Percentiles rank a stretch among this genome's conserved stretches.
phyloP scores from a whole-genome alignment of 2,329 filamentous ascomycete species.

The Fusarium sp. region DNA sequence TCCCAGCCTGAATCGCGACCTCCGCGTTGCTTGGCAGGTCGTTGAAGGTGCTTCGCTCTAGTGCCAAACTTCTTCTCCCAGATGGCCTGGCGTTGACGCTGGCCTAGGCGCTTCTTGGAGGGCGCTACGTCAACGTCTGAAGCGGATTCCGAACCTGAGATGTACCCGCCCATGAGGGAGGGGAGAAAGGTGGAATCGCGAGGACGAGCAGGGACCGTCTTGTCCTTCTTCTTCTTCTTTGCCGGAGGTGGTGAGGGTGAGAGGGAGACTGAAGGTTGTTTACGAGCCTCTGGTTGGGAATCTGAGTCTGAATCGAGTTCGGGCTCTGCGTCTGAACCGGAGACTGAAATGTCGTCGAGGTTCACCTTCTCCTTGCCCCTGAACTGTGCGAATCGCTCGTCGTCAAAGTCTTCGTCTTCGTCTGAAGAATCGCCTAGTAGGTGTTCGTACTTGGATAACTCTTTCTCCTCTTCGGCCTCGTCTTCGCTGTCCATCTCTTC shows the following conservation, averaged over 20 bases:
- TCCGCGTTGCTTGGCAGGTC: constrained; percentile 49
- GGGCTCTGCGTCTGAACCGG: constrained; percentile 50
- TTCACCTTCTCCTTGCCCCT: constrained; percentile 52
- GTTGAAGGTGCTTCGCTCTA: constrained; percentile 74
- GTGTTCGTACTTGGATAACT: constrained; percentile 57
- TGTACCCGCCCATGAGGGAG: constrained; percentile 82
- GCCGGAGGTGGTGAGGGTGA: constrained; percentile 51
- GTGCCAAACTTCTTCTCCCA: constrained; percentile 84
- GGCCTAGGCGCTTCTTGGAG: constrained; percentile 80
- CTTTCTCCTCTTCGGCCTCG: constrained; percentile 50
- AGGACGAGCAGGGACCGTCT: constrained; percentile 25
- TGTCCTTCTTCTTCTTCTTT: constrained; percentile 51
- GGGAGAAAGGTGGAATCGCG: constrained; percentile 75
- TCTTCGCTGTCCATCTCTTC: constrained; percentile 43
- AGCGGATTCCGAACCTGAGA: constrained; percentile 78
- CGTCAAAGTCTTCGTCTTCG: constrained; percentile 54
- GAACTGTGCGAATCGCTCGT: constrained; percentile 48
- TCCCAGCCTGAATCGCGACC: constrained; percentile 69
- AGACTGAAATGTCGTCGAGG: constrained; percentile 56
- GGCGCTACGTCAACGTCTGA: constrained; percentile 74
- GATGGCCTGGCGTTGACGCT: constrained; percentile 81
- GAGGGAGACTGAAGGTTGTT: constrained; percentile 44
- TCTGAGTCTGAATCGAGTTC: constrained; percentile 46
- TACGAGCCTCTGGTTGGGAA: constrained; percentile 14
- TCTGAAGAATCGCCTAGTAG: constrained; percentile 60